These are phyloP conservation scores for Actinidia polygama DNA, from an alignment of 179 eudicot species.

Conservation along the genomic window DNA sequence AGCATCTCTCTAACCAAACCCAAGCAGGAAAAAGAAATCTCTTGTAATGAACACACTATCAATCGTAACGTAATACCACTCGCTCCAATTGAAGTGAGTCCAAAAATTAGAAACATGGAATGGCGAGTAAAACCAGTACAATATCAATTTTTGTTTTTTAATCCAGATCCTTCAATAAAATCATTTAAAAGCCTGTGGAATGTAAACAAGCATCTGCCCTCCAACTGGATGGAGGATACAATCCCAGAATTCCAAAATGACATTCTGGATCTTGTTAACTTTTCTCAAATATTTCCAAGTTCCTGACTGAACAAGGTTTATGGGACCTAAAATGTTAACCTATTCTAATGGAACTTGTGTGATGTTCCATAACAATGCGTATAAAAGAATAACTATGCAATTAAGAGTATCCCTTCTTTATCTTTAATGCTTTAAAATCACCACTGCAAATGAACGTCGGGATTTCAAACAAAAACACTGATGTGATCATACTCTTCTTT, in stretches of 20 bases:
- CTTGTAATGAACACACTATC: neutral
- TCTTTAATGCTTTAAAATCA: neutral
- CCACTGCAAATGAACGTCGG: neutral
- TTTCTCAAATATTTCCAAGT: neutral
- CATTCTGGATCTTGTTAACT: neutral
- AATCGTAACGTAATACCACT: neutral
- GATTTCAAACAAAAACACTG: neutral
- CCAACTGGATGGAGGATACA: neutral
- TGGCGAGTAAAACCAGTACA: neutral
- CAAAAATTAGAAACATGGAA: neutral
- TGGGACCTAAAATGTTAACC: neutral
- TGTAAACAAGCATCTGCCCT: neutral
- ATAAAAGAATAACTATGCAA: neutral
- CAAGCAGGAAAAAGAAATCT: neutral
- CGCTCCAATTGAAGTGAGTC: constrained; percentile 1
- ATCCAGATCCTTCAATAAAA: neutral
- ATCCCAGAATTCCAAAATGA: neutral
- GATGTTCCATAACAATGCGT: neutral
- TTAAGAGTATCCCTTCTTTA: neutral
- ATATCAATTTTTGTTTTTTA: neutral
- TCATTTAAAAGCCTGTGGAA: neutral
- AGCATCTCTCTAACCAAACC: too few relatives aligned
- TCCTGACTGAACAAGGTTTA: neutral
- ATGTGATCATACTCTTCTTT: neutral
- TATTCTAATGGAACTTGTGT: neutral